Conservation (phyloP, 2,329 filamentous ascomycete species). For the Cladosporium sp. region DNA sequence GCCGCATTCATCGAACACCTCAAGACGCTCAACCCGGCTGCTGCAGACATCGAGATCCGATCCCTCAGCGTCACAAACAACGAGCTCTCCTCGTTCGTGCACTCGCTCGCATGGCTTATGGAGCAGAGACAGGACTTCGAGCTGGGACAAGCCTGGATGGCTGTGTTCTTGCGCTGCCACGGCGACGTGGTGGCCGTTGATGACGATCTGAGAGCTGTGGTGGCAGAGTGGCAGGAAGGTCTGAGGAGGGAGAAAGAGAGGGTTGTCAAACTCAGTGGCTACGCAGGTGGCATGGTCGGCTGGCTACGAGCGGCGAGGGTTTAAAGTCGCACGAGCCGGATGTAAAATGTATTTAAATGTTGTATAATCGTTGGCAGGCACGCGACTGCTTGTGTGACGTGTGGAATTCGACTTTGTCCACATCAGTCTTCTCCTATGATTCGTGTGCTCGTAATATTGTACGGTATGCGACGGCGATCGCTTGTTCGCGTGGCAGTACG, state of each 20-base stretch:
- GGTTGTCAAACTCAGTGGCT: conserved; percentile 9
- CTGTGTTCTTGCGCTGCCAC: conserved; percentile 82
- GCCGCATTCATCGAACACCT: conserved; percentile 70
- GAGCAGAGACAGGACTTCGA: conserved; percentile 77
- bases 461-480: too few species aligned
- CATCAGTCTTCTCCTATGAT: neutral
- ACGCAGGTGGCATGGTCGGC: conserved; percentile 17
- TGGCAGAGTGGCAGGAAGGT: conserved; percentile 7
- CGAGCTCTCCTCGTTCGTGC: conserved; percentile 75
- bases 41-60: conserved; percentile 85
- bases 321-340: neutral
- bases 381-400: too few species aligned
- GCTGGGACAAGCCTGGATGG: conserved; percentile 95
- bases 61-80: conserved; percentile 56
- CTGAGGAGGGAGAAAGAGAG: conserved; percentile 9
- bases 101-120: conserved; percentile 70
- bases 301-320: conserved; percentile 21
- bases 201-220: conserved; percentile 4
- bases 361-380: neutral
- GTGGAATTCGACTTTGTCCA: too few species aligned
- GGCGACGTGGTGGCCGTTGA: conserved; percentile 53
- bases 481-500: neutral
- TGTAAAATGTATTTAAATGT: neutral
- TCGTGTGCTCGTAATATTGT: neutral
- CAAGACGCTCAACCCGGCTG: conserved; percentile 74